These are phyloP conservation scores for Penicillium palitans DNA, from an alignment of 2,329 filamentous ascomycete genomes.

Conservation along the genomic window DNA sequence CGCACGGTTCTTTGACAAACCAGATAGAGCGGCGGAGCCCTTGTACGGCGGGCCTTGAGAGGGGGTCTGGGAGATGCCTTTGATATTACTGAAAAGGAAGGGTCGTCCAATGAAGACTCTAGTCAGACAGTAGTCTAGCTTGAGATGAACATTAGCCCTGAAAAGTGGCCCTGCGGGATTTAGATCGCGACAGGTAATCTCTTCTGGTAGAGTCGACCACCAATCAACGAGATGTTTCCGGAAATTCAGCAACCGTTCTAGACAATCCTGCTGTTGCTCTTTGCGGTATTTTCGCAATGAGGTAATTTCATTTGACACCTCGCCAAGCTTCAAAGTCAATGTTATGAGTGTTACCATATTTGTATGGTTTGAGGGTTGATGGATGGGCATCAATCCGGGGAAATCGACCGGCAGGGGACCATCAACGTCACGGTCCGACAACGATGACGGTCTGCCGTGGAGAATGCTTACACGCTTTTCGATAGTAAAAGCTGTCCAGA, in stretches of 20 bases:
- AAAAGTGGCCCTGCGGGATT: constrained; percentile 45
- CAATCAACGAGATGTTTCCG: constrained; percentile 44
- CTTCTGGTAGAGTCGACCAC: constrained; percentile 44
- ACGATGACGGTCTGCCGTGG: constrained; percentile 57
- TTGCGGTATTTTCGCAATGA: constrained; percentile 42
- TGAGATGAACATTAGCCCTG: constrained; percentile 53
- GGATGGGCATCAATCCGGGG: constrained; percentile 45
- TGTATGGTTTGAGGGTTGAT: constrained; percentile 46
- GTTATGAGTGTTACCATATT: constrained; percentile 52
- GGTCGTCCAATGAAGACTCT: constrained; percentile 57
- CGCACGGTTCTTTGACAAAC: constrained; percentile 37
- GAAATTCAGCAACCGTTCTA: constrained; percentile 42
- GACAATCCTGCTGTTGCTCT: constrained; percentile 42
- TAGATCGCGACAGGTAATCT: constrained; percentile 44
- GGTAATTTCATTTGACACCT: constrained; percentile 45
- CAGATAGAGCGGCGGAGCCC: constrained; percentile 32
- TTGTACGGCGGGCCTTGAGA: constrained; percentile 29
- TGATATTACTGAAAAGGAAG: constrained; percentile 51
- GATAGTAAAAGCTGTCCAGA: constrained; percentile 59
- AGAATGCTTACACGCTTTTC: constrained; percentile 59
- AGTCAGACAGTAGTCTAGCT: constrained; percentile 55
- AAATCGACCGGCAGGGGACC: constrained; percentile 53
- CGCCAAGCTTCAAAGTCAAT: constrained; percentile 44
- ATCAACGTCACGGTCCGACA: constrained; percentile 55
- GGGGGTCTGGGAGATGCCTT: constrained; percentile 27